Conservation (phyloP, 345 rosid genomes). For the Dipteronia sinensis region DNA sequence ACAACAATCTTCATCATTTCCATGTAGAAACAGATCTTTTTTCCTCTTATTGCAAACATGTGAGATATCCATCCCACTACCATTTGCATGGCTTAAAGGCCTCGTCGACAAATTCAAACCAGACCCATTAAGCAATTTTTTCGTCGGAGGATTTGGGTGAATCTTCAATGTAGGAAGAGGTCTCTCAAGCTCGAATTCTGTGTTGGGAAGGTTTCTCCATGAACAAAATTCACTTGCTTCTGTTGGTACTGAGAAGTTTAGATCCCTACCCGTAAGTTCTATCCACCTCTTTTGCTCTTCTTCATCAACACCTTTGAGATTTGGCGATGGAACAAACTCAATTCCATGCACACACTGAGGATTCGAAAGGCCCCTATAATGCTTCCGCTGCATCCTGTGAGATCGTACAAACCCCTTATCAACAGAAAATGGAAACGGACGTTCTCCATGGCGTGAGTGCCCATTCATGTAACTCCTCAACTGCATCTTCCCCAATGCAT, state of each 20-base stretch:
- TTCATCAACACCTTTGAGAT: constrained; percentile 45
- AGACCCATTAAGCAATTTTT: constrained; percentile 48
- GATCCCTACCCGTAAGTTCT: constrained; percentile 59
- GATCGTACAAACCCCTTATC: constrained; percentile 63
- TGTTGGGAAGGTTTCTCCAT: constrained; percentile 56
- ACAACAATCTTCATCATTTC: constrained; percentile 40
- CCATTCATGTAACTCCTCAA: constrained; percentile 66
- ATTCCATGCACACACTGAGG: constrained; percentile 65
- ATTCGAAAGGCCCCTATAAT: constrained; percentile 61
- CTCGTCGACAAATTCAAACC: constrained; percentile 49
- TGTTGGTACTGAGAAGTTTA: constrained; percentile 43
- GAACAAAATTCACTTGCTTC: constrained; percentile 61
- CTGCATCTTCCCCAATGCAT: constrained; percentile 69
- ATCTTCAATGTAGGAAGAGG: constrained; percentile 36
- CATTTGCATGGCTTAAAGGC: constrained; percentile 35
- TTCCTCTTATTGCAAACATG: constrained; percentile 46
- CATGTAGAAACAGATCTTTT: constrained; percentile 40
- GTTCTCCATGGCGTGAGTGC: constrained; percentile 62
- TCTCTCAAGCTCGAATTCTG: constrained; percentile 56
- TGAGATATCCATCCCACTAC: constrained; percentile 40
- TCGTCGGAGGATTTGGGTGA: constrained; percentile 23
- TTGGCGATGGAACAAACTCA: constrained; percentile 47
- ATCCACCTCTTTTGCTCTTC: constrained; percentile 59
- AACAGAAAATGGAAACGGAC: constrained; percentile 52
- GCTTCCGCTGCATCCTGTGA: constrained; percentile 64